Base-by-base conservation (phyloP, 2,329 filamentous ascomycete species). In the Whalleya microplaca region DNA sequence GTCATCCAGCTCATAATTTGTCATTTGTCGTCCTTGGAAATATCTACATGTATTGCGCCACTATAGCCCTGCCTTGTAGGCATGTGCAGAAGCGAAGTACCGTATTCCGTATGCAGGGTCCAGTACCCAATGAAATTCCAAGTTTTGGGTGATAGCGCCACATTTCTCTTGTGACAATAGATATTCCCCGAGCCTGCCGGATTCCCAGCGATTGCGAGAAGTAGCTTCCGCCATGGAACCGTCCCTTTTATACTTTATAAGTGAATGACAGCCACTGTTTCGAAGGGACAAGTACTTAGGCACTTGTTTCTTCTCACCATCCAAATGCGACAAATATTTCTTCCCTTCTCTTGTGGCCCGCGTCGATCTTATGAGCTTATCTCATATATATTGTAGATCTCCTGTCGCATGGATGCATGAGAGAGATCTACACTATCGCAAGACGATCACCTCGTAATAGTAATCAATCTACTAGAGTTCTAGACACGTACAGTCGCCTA, bases 401-500 rank as follows among this genome's bases (percentile, higher is more conserved):
- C 55, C 48, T 53, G 48, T 45, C 53, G 49, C 53, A 44, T n/a
- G 48, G 42, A 56, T 58, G 42, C 21, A 45, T 55, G 32, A 37
- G 21, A 41, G 42, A 56, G 41, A 40, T 40, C 45, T 55, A 50
- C 57, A 49, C 53, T 57, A 41, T 6, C 32, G 14, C 50, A 55
- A 51, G 41, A 50, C 42, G 48, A 32, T 51, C 48, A 58, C 45
- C 49, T 49, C 42, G 51, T 49, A 37, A 55, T 50, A 49, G 57
- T 19, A 50, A 40, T 51, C 46, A 50, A 49, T 40, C 52, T 48
- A 41, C 44, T 29, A 42, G 43, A 18, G 18, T 29, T 51, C 58
- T 12, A 56, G 47, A 62, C 58, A 54, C 59, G 51, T 59, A 54
- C 59, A 54, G 53, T 60, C 60, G 50, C 45, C 37, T 3, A 37